phyloP scores from a whole-genome alignment of 192 early-diverging fungal genomes.

The Dispira simplex region DNA sequence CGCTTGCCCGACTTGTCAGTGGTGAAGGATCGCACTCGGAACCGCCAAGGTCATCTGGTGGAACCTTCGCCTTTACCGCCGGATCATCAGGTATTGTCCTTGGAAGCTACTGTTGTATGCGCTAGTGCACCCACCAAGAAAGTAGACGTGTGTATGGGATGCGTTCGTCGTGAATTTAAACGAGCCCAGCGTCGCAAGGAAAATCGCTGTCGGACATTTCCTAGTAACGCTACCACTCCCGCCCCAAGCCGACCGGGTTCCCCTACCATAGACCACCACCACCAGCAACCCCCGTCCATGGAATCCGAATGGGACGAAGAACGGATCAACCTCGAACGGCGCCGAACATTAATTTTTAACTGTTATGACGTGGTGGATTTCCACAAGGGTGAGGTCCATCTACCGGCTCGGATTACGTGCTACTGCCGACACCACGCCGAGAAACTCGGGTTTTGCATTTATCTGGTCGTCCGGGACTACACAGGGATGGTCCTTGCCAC shows the following conservation, averaged over 20 bases:
- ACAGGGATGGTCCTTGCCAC: slow-evolving; percentile 48
- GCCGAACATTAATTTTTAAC: slow-evolving; percentile 79
- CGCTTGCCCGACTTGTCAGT: slow-evolving; percentile 70
- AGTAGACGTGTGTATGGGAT: slow-evolving; percentile 66
- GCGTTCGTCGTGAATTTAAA: slow-evolving; percentile 72
- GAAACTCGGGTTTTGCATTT: slow-evolving; percentile 83
- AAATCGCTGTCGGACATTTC: slow-evolving; percentile 18
- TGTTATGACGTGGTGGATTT: slow-evolving; percentile 77
- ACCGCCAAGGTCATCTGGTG: slow-evolving; percentile 25
- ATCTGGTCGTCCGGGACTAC: slow-evolving; percentile 60
- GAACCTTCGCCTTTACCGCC: slow-evolving; percentile 23
- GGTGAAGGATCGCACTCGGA: slow-evolving; percentile 56
- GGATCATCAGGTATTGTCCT: slow-evolving; percentile 35
- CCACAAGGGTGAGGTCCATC: slow-evolving; percentile 67
- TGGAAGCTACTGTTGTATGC: slow-evolving; percentile 79
- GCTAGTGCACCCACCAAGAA: slow-evolving; percentile 57
- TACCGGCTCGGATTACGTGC: slow-evolving; percentile 90
- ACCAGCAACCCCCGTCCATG: slow-evolving; percentile 24
- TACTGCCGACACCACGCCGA: slow-evolving; percentile 94
- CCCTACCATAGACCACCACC: slow-evolving; percentile 20
- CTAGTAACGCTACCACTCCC: slow-evolving; percentile 34
- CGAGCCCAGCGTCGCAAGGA: slow-evolving; percentile 43
- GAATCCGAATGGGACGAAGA: slow-evolving; percentile 46
- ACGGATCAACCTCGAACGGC: slow-evolving; percentile 51
- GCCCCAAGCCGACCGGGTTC: slow-evolving; percentile 35